Evolutionary conservation across 2,329 filamentous ascomycete genomes (phyloP).

Genomic region (Cytospora leucostoma): DNA sequence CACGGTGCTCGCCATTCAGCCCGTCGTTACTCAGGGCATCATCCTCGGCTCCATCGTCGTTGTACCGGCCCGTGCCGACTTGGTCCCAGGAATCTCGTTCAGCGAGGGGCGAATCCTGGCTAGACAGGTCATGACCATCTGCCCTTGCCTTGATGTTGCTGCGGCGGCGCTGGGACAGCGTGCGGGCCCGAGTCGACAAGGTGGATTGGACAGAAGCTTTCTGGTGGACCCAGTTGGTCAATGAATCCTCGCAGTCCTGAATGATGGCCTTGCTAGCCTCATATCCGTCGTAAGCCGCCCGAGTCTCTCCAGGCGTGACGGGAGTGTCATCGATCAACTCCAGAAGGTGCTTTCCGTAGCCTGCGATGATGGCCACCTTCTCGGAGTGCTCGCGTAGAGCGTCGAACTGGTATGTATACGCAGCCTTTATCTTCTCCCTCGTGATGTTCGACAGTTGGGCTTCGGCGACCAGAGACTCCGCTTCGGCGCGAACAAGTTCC

Average conservation of each 20-base stretch:
- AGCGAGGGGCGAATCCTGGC: conserved; percentile 77
- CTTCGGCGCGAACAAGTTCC: conserved; percentile 96
- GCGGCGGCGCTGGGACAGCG: conserved; percentile 80
- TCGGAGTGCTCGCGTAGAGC: conserved; percentile 96
- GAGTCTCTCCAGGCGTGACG: conserved; percentile 95
- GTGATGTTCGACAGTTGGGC: conserved; percentile 99
- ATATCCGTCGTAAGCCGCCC: conserved; percentile 94
- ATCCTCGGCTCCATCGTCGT: conserved; percentile 60
- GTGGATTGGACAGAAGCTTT: conserved; percentile 87
- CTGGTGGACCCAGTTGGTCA: conserved; percentile 94
- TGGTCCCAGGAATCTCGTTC: conserved; percentile 85
- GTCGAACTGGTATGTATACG: conserved; percentile 97
- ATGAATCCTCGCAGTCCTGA: conserved; percentile 95
- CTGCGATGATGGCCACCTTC: conserved; percentile 96
- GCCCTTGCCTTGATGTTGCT: conserved; percentile 68
- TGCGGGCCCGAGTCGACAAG: conserved; percentile 84
- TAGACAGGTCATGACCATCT: conserved; percentile 79
- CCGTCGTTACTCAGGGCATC: conserved; percentile 46
- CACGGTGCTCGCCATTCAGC: conserved; percentile 58
- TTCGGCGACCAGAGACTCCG: conserved; percentile 97
- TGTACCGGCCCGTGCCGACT: conserved; percentile 63
- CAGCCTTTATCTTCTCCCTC: conserved; percentile 97
- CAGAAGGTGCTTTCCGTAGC: conserved; percentile 96
- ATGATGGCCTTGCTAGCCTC: conserved; percentile 99
- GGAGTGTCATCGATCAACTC: conserved; percentile 96